Percentiles rank a stretch among this genome's conserved stretches.
Evolutionary conservation across 441 rosid species (phyloP).

Genomic region (Erysimum cheiri): DNA sequence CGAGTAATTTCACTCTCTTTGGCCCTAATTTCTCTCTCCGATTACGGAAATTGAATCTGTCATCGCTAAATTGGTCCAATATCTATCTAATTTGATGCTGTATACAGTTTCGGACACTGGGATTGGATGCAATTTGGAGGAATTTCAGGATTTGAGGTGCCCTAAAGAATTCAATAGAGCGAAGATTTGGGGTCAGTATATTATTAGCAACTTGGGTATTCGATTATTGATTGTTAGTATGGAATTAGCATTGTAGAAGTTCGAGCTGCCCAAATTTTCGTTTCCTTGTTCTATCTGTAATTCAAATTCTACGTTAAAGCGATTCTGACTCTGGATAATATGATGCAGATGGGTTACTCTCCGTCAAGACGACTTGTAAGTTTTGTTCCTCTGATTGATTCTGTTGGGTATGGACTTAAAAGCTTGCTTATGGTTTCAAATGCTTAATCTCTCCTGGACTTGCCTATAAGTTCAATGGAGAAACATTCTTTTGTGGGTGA

Average conservation of each 20-base stretch:
- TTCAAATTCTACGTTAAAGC: not conserved
- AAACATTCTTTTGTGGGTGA: not conserved
- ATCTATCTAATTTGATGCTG: not conserved
- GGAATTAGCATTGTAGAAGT: not conserved
- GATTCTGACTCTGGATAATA: constrained; percentile 29
- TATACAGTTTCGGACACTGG: constrained; percentile 80
- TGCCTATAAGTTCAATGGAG: not conserved
- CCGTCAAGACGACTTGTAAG: constrained; percentile 80
- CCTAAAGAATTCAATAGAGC: constrained; percentile 41
- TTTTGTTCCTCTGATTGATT: constrained; percentile 17
- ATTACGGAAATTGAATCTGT: constrained; percentile 4
- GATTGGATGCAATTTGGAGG: constrained; percentile 64
- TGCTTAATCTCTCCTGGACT: constrained; percentile 19
- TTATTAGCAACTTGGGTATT: not conserved
- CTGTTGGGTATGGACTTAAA: not conserved
- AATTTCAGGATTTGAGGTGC: constrained; percentile 58
- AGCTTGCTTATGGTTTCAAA: not conserved
- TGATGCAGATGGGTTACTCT: constrained; percentile 81
- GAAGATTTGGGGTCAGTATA: constrained; percentile 66
- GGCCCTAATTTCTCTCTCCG: not conserved
- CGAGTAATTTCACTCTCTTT: constrained; percentile 52
- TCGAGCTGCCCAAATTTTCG: not conserved
- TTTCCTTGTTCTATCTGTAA: not conserved
- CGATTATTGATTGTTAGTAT: not conserved
- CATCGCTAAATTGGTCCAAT: not conserved